Evolutionary conservation across 2,329 filamentous ascomycete species (phyloP).

Genomic region (Parastagonospora avenae): DNA sequence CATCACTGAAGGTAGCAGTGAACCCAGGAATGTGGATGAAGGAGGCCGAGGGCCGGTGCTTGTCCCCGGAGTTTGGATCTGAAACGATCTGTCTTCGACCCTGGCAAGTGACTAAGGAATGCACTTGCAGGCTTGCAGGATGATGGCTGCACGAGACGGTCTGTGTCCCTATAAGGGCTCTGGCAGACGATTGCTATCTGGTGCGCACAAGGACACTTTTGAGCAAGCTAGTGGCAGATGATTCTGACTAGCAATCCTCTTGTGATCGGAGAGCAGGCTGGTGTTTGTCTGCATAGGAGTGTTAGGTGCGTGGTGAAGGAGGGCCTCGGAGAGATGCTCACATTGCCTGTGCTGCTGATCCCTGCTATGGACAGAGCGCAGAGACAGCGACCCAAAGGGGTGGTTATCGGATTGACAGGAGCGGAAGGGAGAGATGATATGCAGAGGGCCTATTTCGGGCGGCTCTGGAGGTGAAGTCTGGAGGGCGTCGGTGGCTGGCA

Average conservation of each 20-base stretch:
- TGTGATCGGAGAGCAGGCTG: constrained; percentile 28
- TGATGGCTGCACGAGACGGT: constrained; percentile 46
- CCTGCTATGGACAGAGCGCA: constrained; percentile 20
- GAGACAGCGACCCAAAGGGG: constrained; percentile 23
- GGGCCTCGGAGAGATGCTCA: constrained; percentile 27
- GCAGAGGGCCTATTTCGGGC: constrained; percentile 26
- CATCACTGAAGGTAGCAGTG: constrained; percentile 48
- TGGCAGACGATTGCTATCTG: constrained; percentile 39
- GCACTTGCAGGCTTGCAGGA: constrained; percentile 36
- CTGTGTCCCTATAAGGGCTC: constrained; percentile 44
- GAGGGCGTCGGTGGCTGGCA: constrained; percentile 36
- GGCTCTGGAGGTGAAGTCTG: constrained; percentile 14
- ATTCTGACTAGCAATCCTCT: constrained; percentile 34
- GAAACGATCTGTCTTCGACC: constrained; percentile 44
- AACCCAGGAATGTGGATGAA: constrained; percentile 41
- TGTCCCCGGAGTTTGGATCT: constrained; percentile 44
- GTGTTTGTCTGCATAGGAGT: constrained; percentile 37
- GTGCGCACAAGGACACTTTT: constrained; percentile 37
- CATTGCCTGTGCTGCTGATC: constrained; percentile 25
- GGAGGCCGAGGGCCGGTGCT: constrained; percentile 40
- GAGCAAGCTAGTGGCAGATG: constrained; percentile 40
- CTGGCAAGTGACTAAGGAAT: constrained; percentile 44
- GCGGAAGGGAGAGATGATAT: constrained; percentile 23
- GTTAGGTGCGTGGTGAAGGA: constrained; percentile 32
- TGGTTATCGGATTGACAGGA: constrained; percentile 25